Evolutionary conservation across 2,329 filamentous ascomycete species (phyloP).

Genomic region (Trichoderma semiorbis): DNA sequence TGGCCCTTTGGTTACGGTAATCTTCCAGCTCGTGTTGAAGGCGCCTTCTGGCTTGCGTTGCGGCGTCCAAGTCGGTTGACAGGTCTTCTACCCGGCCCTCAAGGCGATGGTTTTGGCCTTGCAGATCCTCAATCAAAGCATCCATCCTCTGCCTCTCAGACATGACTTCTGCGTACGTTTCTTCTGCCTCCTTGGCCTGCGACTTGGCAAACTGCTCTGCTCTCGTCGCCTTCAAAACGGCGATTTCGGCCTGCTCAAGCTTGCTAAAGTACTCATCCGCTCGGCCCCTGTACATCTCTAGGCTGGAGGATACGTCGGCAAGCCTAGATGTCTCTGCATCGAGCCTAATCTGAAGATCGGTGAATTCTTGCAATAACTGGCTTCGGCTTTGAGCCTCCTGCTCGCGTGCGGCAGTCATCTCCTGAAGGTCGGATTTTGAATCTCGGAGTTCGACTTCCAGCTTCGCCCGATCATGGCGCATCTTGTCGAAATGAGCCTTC

Average conservation of each 20-base stretch:
- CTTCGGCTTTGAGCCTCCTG: conserved; percentile 84
- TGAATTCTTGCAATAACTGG: conserved; percentile 86
- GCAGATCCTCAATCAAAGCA: conserved; percentile 78
- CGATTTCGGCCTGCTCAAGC: conserved; percentile 93
- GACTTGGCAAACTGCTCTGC: conserved; percentile 93
- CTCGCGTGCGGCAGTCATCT: conserved; percentile 73
- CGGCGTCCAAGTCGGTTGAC: conserved; percentile 81
- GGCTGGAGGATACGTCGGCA: conserved; percentile 76
- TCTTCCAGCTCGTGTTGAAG: conserved; percentile 97
- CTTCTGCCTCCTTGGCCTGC: conserved; percentile 86
- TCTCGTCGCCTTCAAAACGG: conserved; percentile 84
- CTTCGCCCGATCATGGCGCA: conserved; percentile 75
- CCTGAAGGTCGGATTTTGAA: conserved; percentile 75
- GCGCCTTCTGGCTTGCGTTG: conserved; percentile 84
- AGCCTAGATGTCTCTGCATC: conserved; percentile 85
- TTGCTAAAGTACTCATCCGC: conserved; percentile 97
- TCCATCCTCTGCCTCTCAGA: conserved; percentile 91
- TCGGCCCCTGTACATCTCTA: conserved; percentile 84
- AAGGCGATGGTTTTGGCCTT: conserved; percentile 82
- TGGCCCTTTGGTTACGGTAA: conserved; percentile 89
- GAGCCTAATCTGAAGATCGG: conserved; percentile 87
- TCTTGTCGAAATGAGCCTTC: conserved; percentile 80
- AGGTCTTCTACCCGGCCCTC: conserved; percentile 91
- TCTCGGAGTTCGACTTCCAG: conserved; percentile 87
- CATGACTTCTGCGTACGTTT: conserved; percentile 85